Base-by-base conservation (phyloP, 1,284 basidiomycete species). In the Phylloboletellus chloephorus region DNA sequence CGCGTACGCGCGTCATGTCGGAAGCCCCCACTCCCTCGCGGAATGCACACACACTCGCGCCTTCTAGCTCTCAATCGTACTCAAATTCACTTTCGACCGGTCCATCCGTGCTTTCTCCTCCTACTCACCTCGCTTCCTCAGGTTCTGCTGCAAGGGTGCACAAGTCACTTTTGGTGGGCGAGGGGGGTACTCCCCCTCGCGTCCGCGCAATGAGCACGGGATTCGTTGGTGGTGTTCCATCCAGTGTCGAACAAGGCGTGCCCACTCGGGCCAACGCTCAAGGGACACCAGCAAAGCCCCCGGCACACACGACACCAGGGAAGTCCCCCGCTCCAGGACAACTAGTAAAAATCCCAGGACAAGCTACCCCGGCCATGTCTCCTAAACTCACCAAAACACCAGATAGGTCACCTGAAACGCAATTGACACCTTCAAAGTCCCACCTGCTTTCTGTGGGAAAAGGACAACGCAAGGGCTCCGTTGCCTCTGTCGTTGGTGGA, bases 1-100 rank as follows among this genome's bases (percentile, higher is more conserved):
- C 66, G 65, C 70, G 50, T 61, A 65, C 41, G 46, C 56, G 54
- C 57, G 65, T 50, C 37, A 46, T 52, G 56, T 65, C 62, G 12
- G 59, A 62, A 43, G 45, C 48, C 28, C 24, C 52, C 32, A 56
- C 50, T 29, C 58, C 57, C 4, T 57, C 56, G 13, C 56, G 48
- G 28, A 46, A 52, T 8, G 38, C 45, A 29, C 53, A 35, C 31
- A 35, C 41, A 36, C 57, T 51, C 47, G 48, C 41, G 40, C 19
- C 51, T 26, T 52, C 53, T 28, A 34, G 43, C 43, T 56, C 51
- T 29, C 47, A 49, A 11, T 46, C 44, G 20, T 49, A 43, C 44
- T 53, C 51, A 39, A 52, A 50, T 43, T 54, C 54, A 8, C 29
- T 52, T 20, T 57, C 63, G 1, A 57, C 58, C 3, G 41, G 46